These are phyloP conservation scores for Cystofilobasidium macerans DNA, from an alignment of 768 basidiomycete species.

Conservation along the genomic window DNA sequence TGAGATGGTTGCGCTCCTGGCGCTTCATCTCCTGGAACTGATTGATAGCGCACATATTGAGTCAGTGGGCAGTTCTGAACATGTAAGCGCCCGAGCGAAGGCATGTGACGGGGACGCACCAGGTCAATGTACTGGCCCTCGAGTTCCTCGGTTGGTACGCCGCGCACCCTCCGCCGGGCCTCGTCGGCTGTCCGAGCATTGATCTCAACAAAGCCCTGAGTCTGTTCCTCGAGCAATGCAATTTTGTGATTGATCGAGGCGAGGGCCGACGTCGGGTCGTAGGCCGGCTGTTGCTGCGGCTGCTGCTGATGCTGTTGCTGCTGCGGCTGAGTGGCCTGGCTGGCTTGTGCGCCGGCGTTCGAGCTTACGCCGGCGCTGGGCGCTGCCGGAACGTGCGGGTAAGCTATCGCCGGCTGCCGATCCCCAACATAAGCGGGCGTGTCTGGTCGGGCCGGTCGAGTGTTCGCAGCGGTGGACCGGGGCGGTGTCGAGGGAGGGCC, in stretches of 20 bases:
- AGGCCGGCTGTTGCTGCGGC: too few species aligned
- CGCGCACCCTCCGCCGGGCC: not conserved
- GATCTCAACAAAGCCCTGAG: conserved; percentile 6
- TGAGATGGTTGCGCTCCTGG: not conserved
- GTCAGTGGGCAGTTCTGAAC: not conserved
- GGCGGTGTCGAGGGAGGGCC: too few species aligned
- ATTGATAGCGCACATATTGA: not conserved
- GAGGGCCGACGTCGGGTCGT: too few species aligned
- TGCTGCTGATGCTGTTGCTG: too few species aligned
- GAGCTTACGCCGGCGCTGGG: too few species aligned
- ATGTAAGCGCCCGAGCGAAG: not conserved
- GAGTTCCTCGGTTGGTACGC: not conserved
- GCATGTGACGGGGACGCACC: not conserved
- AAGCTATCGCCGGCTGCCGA: too few species aligned
- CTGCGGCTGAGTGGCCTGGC: too few species aligned
- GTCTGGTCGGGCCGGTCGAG: too few species aligned
- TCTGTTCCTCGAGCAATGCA: conserved; percentile 2
- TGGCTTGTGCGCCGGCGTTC: too few species aligned
- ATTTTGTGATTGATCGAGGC: conserved; percentile 3
- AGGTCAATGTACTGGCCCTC: conserved; percentile 7
- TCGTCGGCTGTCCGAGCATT: not conserved
- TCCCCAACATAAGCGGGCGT: too few species aligned
- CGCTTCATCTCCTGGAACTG: conserved; percentile 8
- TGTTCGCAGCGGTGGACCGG: too few species aligned
- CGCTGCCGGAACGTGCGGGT: too few species aligned